phyloP scores from a whole-genome alignment of 2,329 filamentous ascomycete genomes.

The Exophiala oligosperma region DNA sequence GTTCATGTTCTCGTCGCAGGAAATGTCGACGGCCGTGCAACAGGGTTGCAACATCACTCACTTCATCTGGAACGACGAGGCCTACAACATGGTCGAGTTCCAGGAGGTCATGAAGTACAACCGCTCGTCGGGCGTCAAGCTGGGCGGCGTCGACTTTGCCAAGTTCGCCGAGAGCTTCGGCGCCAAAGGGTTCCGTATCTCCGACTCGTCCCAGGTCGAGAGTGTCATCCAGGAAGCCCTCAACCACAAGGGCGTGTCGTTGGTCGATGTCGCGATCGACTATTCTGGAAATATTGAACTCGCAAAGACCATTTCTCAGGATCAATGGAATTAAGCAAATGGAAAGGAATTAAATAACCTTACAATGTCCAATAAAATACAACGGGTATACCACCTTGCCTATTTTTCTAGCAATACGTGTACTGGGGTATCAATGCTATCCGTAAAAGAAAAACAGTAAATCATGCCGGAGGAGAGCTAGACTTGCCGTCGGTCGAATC shows the following conservation, averaged over 20 bases:
- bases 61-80: slow-evolving; percentile 53
- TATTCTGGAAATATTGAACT: slow-evolving; percentile 45
- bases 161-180: slow-evolving; percentile 50
- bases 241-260: slow-evolving; percentile 41
- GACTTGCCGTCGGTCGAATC: too few relatives aligned
- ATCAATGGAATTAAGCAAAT: background rate
- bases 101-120: slow-evolving; percentile 54
- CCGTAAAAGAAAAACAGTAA: background rate
- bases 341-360: background rate
- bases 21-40: slow-evolving; percentile 48
- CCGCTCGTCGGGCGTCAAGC: slow-evolving; percentile 44
- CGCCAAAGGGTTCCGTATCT: slow-evolving; percentile 46
- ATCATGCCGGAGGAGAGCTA: too few relatives aligned
- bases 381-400: too few relatives aligned
- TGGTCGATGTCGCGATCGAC: slow-evolving; percentile 52
- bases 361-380: too few relatives aligned
- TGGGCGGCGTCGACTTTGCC: slow-evolving; percentile 51
- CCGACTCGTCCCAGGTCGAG: slow-evolving; percentile 42
- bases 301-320: slow-evolving; percentile 30
- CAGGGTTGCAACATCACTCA: slow-evolving; percentile 52
- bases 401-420: background rate
- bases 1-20: slow-evolving; percentile 52
- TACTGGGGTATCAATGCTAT: slow-evolving; percentile 3
- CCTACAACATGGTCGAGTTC: slow-evolving; percentile 55
- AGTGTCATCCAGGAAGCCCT: slow-evolving; percentile 47